A percentile compares a stretch with the other conserved stretches of the same genome.
These are phyloP conservation scores for Exsudoporus frostii DNA, from an alignment of 768 basidiomycete genomes.

Conservation along the genomic window DNA sequence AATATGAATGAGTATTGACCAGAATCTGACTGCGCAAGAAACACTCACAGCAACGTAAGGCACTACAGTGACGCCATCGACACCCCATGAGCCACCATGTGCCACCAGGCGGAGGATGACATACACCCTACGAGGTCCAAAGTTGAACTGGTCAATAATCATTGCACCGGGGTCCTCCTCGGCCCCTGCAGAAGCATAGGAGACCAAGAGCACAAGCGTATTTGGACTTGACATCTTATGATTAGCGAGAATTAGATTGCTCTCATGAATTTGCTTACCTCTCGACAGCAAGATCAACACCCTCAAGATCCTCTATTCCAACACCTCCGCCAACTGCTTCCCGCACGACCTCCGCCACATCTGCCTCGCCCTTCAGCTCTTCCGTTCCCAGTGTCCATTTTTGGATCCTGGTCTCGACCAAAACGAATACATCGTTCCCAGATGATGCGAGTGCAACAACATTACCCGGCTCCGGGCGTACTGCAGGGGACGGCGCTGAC, in stretches of 20 bases:
- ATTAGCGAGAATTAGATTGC: neutral
- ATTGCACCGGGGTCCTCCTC: conserved; percentile 41
- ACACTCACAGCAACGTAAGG: conserved; percentile 73
- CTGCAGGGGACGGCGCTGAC: conserved; percentile 36
- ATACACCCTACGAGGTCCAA: conserved; percentile 59
- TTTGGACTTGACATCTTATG: conserved; percentile 37
- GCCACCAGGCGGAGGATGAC: conserved; percentile 49
- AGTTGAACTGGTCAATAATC: conserved; percentile 37
- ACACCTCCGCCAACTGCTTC: conserved; percentile 46
- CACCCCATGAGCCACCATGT: conserved; percentile 26
- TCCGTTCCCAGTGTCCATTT: conserved; percentile 59
- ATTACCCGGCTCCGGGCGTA: conserved; percentile 52
- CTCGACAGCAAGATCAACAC: conserved; percentile 66
- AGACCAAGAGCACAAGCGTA: conserved; percentile 60
- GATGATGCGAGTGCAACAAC: conserved; percentile 58
- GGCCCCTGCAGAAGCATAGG: conserved; percentile 51
- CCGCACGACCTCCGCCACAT: conserved; percentile 49
- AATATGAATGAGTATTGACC: neutral
- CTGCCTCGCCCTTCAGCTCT: conserved; percentile 54
- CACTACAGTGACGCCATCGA: conserved; percentile 47
- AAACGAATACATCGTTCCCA: conserved; percentile 61
- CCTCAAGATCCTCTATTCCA: conserved; percentile 62
- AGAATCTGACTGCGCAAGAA: neutral
- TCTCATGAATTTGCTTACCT: conserved; percentile 37
- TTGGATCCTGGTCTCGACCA: conserved; percentile 66